Base-by-base conservation (phyloP, 2,329 filamentous ascomycete species). In the Stagonosporopsis cucurbitacearum region DNA sequence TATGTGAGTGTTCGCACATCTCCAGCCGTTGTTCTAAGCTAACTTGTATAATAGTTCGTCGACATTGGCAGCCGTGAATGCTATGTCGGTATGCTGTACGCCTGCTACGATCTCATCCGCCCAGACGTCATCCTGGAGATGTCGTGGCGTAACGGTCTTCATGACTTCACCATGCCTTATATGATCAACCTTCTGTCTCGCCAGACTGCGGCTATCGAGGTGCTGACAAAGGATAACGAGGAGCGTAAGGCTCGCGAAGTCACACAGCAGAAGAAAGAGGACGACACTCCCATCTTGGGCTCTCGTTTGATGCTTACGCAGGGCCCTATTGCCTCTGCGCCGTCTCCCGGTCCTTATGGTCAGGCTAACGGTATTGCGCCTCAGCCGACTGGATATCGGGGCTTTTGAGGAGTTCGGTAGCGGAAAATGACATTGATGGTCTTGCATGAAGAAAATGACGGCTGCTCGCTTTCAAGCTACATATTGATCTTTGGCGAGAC, bases 41-140 rank as follows among this genome's bases (percentile, higher is more conserved):
- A 73, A 81, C 44, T 60, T 19, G 19, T 12, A 15, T 19, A 52
- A 1, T 74, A 98, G 94, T 99, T 99, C 69, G 95, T 99, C 71
- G 95, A 99, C 74, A 97, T 99, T 79, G 95, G 96, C 69, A 96
- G 94, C 82, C 92, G 94, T 60, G 95, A 99, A 78, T 99, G 95
- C 84, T 99, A 96, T 75, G 95, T 97, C n/a, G 96, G 93, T 73
- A 99, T 99, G 93, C 85, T 99, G 44, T 99, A 99, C 74, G 89
- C 96, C 48, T 99, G 95, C 84, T 96, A 99, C 79, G 95, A 98
- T 57, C 89, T 99, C 59, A 93, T 99, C 67, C 91, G 92, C 17
- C 89, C 96, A 3, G 92, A 98, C 72, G 83, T 96, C 48, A 89
- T 99, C 56, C 86, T 99, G 77, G 95, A 99, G 81, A 86, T 99